A percentile compares a stretch with the other conserved stretches of the same genome.
Evolutionary conservation across 495 filamentous ascomycete genomes (phyloP).

Genomic region (Echria macrotheca): DNA sequence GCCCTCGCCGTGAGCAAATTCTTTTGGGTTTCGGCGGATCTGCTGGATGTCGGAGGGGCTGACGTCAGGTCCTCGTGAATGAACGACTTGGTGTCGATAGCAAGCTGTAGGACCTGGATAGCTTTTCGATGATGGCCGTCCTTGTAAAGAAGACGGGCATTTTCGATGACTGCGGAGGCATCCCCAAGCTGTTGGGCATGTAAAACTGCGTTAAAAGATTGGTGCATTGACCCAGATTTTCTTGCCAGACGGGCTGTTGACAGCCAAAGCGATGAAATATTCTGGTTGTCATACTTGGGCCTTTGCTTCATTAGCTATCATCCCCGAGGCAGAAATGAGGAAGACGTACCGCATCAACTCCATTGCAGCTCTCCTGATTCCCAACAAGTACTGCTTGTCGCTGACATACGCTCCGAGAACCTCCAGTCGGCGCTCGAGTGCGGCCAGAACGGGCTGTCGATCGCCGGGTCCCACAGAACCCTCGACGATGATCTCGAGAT

Average conservation of each 20-base stretch:
- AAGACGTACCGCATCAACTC: slow-evolving; percentile 55
- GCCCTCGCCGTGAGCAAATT: slow-evolving; percentile 59
- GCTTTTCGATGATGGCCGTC: slow-evolving; percentile 92
- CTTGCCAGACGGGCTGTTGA: slow-evolving; percentile 78
- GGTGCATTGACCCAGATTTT: slow-evolving; percentile 73
- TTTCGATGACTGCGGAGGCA: slow-evolving; percentile 81
- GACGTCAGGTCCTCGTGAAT: slow-evolving; percentile 19
- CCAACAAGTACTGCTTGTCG: slow-evolving; percentile 93
- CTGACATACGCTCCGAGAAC: slow-evolving; percentile 78
- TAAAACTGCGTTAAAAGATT: slow-evolving; percentile 88
- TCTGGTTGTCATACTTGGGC: slow-evolving; percentile 49
- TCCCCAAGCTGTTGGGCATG: slow-evolving; percentile 82
- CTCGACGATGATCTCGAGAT: slow-evolving; percentile 74
- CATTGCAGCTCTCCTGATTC: slow-evolving; percentile 81
- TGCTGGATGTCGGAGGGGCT: slow-evolving; percentile 41
- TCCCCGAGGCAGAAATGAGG: not conserved
- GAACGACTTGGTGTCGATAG: slow-evolving; percentile 72
- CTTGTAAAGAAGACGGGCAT: slow-evolving; percentile 89
- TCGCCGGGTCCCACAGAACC: slow-evolving; percentile 32
- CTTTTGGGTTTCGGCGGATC: slow-evolving; percentile 39
- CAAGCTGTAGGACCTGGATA: slow-evolving; percentile 80
- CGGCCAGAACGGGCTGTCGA: slow-evolving; percentile 45
- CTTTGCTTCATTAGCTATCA: slow-evolving; percentile 35
- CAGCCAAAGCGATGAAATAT: slow-evolving; percentile 82
- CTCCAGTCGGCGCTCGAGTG: slow-evolving; percentile 70